Conservation (phyloP, 2,329 filamentous ascomycete genomes). For the Zasmidium citrigriseum region DNA sequence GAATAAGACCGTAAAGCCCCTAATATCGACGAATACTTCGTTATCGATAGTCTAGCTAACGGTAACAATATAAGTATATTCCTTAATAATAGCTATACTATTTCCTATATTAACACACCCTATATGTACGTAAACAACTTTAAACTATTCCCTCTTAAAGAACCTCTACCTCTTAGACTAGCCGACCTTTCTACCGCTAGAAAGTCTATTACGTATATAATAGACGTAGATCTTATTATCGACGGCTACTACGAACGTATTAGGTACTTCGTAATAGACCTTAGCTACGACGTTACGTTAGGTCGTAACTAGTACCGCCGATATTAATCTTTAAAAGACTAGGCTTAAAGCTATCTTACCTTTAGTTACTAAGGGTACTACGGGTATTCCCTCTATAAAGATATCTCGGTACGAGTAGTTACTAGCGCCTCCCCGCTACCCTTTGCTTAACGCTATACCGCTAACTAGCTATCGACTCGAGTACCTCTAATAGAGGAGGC, state of each 20-base stretch:
- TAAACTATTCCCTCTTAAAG: neutral
- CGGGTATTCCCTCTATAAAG: neutral
- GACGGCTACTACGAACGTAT: neutral
- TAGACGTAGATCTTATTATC: neutral
- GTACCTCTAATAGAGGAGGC: too few relatives aligned
- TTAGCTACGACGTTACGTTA: neutral
- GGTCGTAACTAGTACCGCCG: neutral
- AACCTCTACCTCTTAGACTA: neutral
- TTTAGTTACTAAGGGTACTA: neutral
- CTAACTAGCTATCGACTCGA: too few relatives aligned
- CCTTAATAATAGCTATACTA: neutral
- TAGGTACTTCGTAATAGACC: neutral
- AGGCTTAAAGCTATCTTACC: neutral
- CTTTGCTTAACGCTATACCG: too few relatives aligned
- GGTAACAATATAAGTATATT: neutral
- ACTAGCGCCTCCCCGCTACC: too few relatives aligned
- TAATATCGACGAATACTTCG: neutral
- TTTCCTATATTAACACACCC: neutral
- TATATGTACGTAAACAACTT: neutral
- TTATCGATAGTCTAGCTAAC: neutral
- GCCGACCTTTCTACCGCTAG: neutral
- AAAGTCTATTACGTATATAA: neutral
- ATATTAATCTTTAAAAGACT: neutral
- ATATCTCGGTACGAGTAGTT: neutral
- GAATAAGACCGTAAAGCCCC: neutral